Evolutionary conservation across 192 early-diverging fungal genomes (phyloP), one percentile per base, ranked within the genome.

Genomic region (Geosiphon pyriformis): DNA sequence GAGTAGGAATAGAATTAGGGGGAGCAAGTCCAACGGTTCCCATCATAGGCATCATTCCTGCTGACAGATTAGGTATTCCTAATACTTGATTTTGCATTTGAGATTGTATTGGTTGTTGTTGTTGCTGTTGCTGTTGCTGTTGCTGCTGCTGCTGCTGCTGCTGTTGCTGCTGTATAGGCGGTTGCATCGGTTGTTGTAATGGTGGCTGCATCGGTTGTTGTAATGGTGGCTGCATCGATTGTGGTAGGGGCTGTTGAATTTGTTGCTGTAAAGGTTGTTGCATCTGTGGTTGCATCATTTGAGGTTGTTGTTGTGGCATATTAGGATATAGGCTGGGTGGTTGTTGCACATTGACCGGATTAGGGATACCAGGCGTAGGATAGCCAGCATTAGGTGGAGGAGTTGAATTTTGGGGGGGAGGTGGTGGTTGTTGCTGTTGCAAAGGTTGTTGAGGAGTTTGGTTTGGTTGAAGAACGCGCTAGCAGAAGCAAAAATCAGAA

Each of bases 321-420:
- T n/a, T n/a, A n/a, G n/a, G n/a, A n/a, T n/a, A n/a, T n/a, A n/a
- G n/a, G n/a, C n/a, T n/a, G n/a, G n/a, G n/a, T 37, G 67, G 76
- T 37, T 68, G 70, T 50, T 65, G 78, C 34, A 69, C 65, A 22
- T 63, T 50, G 26, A 29, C 47, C 26, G 52, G 55, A 34, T 47
- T 37, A 69, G 72, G n/a, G n/a, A n/a, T n/a, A n/a, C n/a, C 62
- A 25, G 66, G 30, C 42, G 25, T 25, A 56, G 30, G 23, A 65
- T 23, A 65, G 74, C 78, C 68, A 71, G 80, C 61, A 75, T 63
- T 31, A 74, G 22, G 10, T 61, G 73, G 22, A 70, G 68, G 59
- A 65, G 67, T 54, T 59, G 32, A 61, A 67, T 61, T 27, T 17
- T 67, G 73, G 12, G 34, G 47, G 4, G 34, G 23, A 42, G 29